Evolutionary conservation across 2,329 filamentous ascomycete genomes (phyloP), one percentile per base, ranked within the genome.

Genomic region (Fusarium xylarioides): DNA sequence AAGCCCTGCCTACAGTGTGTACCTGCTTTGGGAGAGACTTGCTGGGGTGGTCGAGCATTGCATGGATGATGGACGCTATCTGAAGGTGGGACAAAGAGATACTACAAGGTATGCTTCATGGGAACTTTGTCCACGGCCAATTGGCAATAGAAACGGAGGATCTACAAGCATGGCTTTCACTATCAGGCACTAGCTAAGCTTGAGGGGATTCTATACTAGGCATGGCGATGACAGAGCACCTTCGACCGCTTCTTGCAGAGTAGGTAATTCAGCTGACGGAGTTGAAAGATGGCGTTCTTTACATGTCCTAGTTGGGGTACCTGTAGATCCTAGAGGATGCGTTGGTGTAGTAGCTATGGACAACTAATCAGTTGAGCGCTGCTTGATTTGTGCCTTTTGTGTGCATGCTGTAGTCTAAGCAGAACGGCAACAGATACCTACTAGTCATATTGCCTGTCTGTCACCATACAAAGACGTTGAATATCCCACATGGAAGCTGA

Each of bases 41-140:
- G 28, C 70, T 73, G 53, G 67, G 60, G 57, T 50, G 47, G 49
- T 64, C 30, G 23, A 63, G 26, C 40, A 54, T 42, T 50, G 26
- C 55, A 58, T 57, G 55, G 54, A 30, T 57, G n/a, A 57, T 50
- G 54, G 47, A 71, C 61, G 55, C 42, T 56, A 73, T 66, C 54
- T 57, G 44, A 58, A 53, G 59, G 59, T 74, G 68, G 63, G 58
- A 74, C 68, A 74, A 40, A 52, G 38, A 60, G 42, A 71, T 37
- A 46, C 47, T 54, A 37, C 58, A 57, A 52, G 60, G 56, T 47
- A 44, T 52, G 28, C 46, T 65, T 53, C 43, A 52, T 55, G 62
- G 54, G 44, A 66, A 49, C 40, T 50, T 53, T 66, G 28, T 43
- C 21, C 11, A 62, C 26, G 67, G n/a, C 67, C 68, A 60, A 62